Percentiles rank a stretch among this genome's conserved stretches.
These are phyloP conservation scores for Elaphomyces granulatus DNA, from an alignment of 495 filamentous ascomycete genomes.

Conservation along the genomic window DNA sequence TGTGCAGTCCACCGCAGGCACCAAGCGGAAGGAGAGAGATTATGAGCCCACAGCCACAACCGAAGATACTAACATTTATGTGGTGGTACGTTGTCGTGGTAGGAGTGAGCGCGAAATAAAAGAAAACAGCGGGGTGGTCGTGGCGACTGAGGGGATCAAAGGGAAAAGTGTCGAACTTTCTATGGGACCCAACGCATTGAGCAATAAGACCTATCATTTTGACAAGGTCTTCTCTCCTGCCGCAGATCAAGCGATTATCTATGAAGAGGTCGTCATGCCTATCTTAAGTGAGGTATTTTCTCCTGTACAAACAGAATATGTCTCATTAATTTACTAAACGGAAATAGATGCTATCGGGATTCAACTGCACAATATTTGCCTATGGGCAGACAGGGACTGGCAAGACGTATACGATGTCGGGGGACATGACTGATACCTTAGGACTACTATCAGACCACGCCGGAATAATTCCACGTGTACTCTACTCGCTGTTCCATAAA, in stretches of 20 bases:
- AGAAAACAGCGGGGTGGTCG: slow-evolving; percentile 85
- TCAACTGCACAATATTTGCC: slow-evolving; percentile 97
- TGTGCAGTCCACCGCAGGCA: slow-evolving; percentile 30
- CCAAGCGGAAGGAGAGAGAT: slow-evolving; percentile 71
- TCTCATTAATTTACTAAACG: no score
- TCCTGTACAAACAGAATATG: no score
- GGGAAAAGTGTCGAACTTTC: slow-evolving; percentile 72
- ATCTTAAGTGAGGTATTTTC: slow-evolving; percentile 77
- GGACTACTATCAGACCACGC: slow-evolving; percentile 80
- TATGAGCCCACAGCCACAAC: slow-evolving; percentile 54
- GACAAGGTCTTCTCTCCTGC: slow-evolving; percentile 95
- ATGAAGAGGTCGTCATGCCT: slow-evolving; percentile 84
- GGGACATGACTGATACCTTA: slow-evolving; percentile 79
- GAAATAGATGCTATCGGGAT: slow-evolving; percentile 89
- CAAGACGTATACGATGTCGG: slow-evolving; percentile 99
- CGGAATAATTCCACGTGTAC: slow-evolving; percentile 81
- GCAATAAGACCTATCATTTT: slow-evolving; percentile 93
- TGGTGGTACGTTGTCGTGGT: slow-evolving; percentile 87
- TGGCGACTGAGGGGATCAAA: slow-evolving; percentile 73
- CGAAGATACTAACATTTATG: slow-evolving; percentile 91
- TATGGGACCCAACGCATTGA: slow-evolving; percentile 83
- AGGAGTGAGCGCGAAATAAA: slow-evolving; percentile 81
- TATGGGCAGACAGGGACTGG: slow-evolving; percentile 97
- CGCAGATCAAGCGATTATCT: slow-evolving; percentile 83
- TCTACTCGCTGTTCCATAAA: slow-evolving; percentile 74